phyloP scores from a whole-genome alignment of 2,329 filamentous ascomycete genomes.

The Fusarium albosuccineum region DNA sequence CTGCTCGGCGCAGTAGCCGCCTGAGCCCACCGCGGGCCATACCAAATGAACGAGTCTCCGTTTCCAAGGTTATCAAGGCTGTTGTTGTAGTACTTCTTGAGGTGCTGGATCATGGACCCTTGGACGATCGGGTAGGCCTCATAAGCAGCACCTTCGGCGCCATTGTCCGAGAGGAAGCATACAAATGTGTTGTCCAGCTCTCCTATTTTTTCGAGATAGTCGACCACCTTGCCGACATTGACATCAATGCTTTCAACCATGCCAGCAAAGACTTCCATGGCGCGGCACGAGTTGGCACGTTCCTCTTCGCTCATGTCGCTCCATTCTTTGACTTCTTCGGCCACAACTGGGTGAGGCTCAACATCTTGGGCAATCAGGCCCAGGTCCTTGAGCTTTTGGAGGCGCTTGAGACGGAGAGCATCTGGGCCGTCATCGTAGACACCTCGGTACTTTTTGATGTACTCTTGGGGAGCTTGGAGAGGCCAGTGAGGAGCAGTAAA shows the following conservation, averaged over 20 bases:
- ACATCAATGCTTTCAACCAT: slow-evolving; percentile 70
- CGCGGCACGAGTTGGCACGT: slow-evolving; percentile 33
- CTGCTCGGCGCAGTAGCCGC: slow-evolving; percentile 55
- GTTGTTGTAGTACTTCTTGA: slow-evolving; percentile 35
- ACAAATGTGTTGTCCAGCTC: slow-evolving; percentile 75
- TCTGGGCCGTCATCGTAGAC: slow-evolving; percentile 73
- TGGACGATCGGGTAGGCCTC: slow-evolving; percentile 32
- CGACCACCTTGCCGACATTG: slow-evolving; percentile 65
- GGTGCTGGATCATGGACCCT: slow-evolving; percentile 42
- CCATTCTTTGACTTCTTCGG: slow-evolving; percentile 25
- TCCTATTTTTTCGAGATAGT: slow-evolving; percentile 61
- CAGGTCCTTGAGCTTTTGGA: slow-evolving; percentile 58
- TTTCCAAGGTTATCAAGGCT: slow-evolving; percentile 31
- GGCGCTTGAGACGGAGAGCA: slow-evolving; percentile 57
- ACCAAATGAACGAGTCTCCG: slow-evolving; percentile 35
- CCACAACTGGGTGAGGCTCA: slow-evolving; percentile 36
- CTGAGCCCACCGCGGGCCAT: slow-evolving; percentile 41
- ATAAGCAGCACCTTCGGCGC: slow-evolving; percentile 68
- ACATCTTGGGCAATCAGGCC: slow-evolving; percentile 53
- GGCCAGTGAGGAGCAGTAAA: slow-evolving; percentile 76
- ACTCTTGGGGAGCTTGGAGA: slow-evolving; percentile 68
- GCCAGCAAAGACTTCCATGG: slow-evolving; percentile 64
- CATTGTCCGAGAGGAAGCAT: slow-evolving; percentile 73
- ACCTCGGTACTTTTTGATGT: slow-evolving; percentile 68
- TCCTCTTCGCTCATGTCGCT: slow-evolving; percentile 17